A percentile compares a stretch with the other conserved stretches of the same genome.
phyloP scores from a whole-genome alignment of 2,329 filamentous ascomycete genomes.

The Pseudopyrenochaeta lycopersici region DNA sequence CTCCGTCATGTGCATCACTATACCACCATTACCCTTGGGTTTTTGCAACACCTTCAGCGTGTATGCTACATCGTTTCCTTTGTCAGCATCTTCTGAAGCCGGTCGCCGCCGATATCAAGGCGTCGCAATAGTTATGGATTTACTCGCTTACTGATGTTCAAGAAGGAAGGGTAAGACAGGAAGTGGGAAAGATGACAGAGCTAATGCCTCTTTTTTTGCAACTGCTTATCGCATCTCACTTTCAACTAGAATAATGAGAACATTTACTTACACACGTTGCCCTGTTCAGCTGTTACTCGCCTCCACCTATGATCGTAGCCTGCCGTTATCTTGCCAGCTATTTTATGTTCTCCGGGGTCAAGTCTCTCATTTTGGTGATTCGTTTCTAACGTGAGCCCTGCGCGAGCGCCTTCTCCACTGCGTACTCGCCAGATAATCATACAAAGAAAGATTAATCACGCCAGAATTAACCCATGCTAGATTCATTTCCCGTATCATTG shows the following conservation, averaged over 20 bases:
- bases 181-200: not conserved
- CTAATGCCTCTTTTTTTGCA: not conserved
- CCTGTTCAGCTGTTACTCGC: not conserved
- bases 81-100: not conserved
- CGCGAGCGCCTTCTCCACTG: not conserved
- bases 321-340: not conserved
- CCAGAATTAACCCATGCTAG: too few species aligned
- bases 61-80: not conserved
- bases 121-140: not conserved
- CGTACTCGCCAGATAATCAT: too few species aligned
- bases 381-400: conserved; percentile 1
- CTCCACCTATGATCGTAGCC: not conserved
- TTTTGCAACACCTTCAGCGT: not conserved
- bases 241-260: conserved; percentile 1
- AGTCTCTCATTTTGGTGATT: conserved; percentile 1
- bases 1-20: conserved; percentile 3
- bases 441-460: too few species aligned
- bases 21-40: not conserved
- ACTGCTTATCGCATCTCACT: not conserved
- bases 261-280: not conserved
- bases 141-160: not conserved
- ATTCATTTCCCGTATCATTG: too few species aligned
- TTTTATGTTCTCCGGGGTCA: not conserved
- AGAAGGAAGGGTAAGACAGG: not conserved
- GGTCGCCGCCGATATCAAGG: not conserved